These are phyloP conservation scores for Beauveria medogensis DNA, from an alignment of 2,329 filamentous ascomycete genomes.

Conservation along the genomic window DNA sequence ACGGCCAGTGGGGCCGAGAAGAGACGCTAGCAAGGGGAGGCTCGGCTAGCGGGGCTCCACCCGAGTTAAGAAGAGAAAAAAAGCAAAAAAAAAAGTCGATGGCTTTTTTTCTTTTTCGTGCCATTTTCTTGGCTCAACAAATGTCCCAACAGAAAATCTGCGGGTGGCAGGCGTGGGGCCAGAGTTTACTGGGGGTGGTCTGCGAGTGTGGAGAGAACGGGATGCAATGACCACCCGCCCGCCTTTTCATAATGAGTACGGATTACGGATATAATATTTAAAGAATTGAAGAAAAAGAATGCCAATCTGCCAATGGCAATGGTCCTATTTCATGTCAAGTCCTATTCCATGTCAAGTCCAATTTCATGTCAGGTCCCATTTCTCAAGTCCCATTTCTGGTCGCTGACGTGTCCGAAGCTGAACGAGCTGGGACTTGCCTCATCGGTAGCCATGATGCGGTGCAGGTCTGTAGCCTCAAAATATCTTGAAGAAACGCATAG, in stretches of 20 bases:
- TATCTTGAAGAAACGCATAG: background rate
- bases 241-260: background rate
- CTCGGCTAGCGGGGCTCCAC: background rate
- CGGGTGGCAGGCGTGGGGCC: background rate
- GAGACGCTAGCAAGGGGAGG: background rate
- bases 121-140: constrained; percentile 25
- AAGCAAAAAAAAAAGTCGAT: background rate
- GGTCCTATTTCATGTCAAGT: background rate
- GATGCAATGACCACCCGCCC: background rate
- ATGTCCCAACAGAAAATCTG: constrained; percentile 28
- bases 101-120: background rate
- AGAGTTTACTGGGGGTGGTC: background rate
- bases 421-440: background rate
- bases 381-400: background rate
- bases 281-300: background rate
- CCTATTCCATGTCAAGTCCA: background rate
- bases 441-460: background rate
- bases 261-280: too few relatives aligned
- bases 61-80: background rate
- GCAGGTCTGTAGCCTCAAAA: background rate
- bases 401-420: background rate
- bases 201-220: background rate
- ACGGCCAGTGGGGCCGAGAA: background rate
- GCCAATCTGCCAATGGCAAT: background rate
- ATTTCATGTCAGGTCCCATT: background rate